Evolutionary conservation across 805 yeast genomes (phyloP), one percentile per base, ranked within the genome.

Genomic region (Saccharomycopsis vini): DNA sequence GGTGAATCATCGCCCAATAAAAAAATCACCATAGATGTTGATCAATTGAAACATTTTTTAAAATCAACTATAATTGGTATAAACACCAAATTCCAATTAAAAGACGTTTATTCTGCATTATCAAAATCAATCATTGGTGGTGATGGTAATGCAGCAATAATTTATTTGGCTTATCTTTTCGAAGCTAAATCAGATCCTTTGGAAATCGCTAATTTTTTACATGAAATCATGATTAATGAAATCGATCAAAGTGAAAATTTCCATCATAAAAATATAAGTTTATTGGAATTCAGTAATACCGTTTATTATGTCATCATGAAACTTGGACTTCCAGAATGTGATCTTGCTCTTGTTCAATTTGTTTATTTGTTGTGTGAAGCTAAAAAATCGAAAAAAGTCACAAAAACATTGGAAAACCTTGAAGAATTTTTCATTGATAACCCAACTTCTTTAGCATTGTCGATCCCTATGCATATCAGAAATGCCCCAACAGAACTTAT

Each of bases 301-400:
- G 75, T 94, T 0, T 85, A 84, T 58, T 85, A 86, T 35, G 88
- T 97, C 0, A 79, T 85, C 3, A 89, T 86, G 64, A 85, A 83
- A 61, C 72, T 92, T 16, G 99, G 99, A 0, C 68, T 92, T 71
- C 99, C 99, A 0, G 99, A 92, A 56, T 90, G 92, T 3, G 96
- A 90, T 58, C 68, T 86, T 23, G 79, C 87, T 4, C 62, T 92
- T 29, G 98, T 88, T 0, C 98, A 92, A 54, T 87, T 96, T 60
- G 89, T 94, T 1, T 87, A 83, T 16, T 83, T 88, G 52, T 65
- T 92, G 19, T 94, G 96, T 0, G 64, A 77, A 42, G 95, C 97
- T 0, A 75, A 78, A 0, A 92, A 92, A 60, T 81, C 94, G 10
- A 71, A 77, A 7, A 62, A 69, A 29, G 76, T 89, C n/a, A 84